Evolutionary conservation across 1,284 basidiomycete genomes (phyloP).

Genomic region (Wolfiporia cocos): DNA sequence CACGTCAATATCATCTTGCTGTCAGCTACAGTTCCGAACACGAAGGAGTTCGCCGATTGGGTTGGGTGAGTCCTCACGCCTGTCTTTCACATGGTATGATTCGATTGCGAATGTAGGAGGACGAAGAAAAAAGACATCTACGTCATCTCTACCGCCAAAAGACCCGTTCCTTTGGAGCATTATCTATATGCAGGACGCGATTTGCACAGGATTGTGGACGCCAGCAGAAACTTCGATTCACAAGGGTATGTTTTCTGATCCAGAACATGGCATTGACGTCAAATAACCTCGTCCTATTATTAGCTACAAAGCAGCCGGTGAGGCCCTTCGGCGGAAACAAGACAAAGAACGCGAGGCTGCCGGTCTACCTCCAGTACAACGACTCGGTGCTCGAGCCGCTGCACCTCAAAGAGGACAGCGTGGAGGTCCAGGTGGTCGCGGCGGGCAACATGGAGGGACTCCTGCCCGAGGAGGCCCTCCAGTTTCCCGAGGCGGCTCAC

Average conservation of each 20-base stretch:
- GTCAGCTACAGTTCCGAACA: slow-evolving; percentile 97
- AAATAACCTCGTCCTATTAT: too few relatives aligned
- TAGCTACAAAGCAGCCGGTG: slow-evolving; percentile 86
- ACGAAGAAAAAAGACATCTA: slow-evolving; percentile 99
- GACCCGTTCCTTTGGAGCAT: slow-evolving; percentile 97
- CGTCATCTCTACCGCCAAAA: slow-evolving; percentile 95
- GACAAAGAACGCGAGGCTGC: slow-evolving; percentile 97
- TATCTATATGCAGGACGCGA: slow-evolving; percentile 93
- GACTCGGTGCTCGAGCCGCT: slow-evolving; percentile 74
- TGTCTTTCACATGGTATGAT: too few relatives aligned
- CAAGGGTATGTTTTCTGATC: slow-evolving; percentile 57
- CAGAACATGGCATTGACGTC: too few relatives aligned
- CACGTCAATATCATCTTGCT: slow-evolving; percentile 96
- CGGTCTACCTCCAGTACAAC: slow-evolving; percentile 78
- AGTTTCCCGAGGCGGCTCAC: slow-evolving; percentile 44
- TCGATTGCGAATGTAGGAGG: slow-evolving; percentile 46
- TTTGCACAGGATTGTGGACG: slow-evolving; percentile 89
- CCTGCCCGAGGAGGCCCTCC: slow-evolving; percentile 41
- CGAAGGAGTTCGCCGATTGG: slow-evolving; percentile 99
- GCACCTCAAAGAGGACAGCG: slow-evolving; percentile 53
- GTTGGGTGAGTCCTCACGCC: slow-evolving; percentile 68
- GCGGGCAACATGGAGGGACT: slow-evolving; percentile 38
- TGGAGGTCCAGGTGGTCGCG: slow-evolving; percentile 41
- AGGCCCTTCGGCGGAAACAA: slow-evolving; percentile 88
- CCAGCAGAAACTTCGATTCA: slow-evolving; percentile 71